Evolutionary conservation across 306 rosid species (phyloP), one percentile per base, ranked within the genome.

Genomic region (Albizia julibrissin): DNA sequence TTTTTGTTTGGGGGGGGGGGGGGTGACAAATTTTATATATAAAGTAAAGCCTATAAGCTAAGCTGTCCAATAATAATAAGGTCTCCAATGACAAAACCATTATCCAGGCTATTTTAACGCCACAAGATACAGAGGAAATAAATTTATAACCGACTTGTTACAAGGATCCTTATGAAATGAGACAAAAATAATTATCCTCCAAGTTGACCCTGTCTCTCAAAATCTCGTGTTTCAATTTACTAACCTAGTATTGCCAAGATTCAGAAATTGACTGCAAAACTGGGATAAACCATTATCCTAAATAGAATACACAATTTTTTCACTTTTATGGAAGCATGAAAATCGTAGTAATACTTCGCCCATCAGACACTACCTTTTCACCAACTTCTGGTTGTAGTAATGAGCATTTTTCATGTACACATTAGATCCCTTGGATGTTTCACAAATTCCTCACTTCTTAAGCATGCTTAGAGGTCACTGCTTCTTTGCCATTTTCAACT

Each of bases 401-500:
- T 71, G 67, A 76, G 79, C 75, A 54, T 52, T 79, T 75, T 65
- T 83, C 37, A 74, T 73, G 78, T 79, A 75, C 80, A 85, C 77
- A 77, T 31, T 44, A 66, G 78, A 81, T 69, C 72, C 80, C 83
- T 78, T 22, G 18, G 47, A 40, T 43, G 74, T 62, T 77, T 31
- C 74, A 66, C 83, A 72, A 24, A 26, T 76, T 74, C 58, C 77
- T 81, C 69, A 34, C 74, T 76, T 84, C 84, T 88, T 79, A 83
- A 58, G 78, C 76, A 64, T 76, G 75, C 12, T 34, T 78, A 2
- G 83, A 79, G 62, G 77, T 78, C 76, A 72, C 82, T 75, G 78
- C 65, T 79, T 85, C 87, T 76, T 83, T 77, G 80, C 82, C 87
- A 81, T 83, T 82, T 34, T 78, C 87, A 61, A 88, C 88, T 77